phyloP scores from a whole-genome alignment of 139 green algal species.

The Volvox reticuliferus region DNA sequence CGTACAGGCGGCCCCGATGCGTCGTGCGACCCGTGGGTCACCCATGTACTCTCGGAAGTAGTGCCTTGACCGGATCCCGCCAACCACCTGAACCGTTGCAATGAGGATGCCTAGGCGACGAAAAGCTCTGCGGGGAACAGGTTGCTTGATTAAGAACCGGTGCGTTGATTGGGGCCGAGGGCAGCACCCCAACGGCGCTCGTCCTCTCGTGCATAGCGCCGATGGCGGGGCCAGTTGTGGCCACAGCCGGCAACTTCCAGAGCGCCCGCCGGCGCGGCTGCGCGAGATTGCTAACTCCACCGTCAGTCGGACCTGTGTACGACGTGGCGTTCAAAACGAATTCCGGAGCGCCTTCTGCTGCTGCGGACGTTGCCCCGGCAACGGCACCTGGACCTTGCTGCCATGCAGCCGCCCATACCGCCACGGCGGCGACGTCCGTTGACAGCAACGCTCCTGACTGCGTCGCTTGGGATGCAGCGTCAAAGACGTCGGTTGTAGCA shows the following conservation, averaged over 20 bases:
- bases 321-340: too few relatives aligned
- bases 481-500: background rate
- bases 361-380: background rate
- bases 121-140: too few relatives aligned
- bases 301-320: background rate
- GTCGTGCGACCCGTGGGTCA: background rate
- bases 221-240: background rate
- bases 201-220: background rate
- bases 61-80: slow-evolving; percentile 23
- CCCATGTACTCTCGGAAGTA: background rate
- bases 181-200: background rate
- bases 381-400: background rate
- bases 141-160: too few relatives aligned
- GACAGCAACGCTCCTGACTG: background rate
- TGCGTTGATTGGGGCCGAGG: background rate
- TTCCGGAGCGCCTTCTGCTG: too few relatives aligned
- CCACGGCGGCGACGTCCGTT: background rate
- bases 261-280: slow-evolving; percentile 12
- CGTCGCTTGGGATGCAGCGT: too few relatives aligned
- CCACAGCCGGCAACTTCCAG: slow-evolving; percentile 29
- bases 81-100: background rate
- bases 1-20: background rate
- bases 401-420: background rate
- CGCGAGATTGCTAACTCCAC: too few relatives aligned
- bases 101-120: too few relatives aligned